Evolutionary conservation across 129 eudicot genomes (phyloP), one percentile per base, ranked within the genome.

Genomic region (Daucus carota): DNA sequence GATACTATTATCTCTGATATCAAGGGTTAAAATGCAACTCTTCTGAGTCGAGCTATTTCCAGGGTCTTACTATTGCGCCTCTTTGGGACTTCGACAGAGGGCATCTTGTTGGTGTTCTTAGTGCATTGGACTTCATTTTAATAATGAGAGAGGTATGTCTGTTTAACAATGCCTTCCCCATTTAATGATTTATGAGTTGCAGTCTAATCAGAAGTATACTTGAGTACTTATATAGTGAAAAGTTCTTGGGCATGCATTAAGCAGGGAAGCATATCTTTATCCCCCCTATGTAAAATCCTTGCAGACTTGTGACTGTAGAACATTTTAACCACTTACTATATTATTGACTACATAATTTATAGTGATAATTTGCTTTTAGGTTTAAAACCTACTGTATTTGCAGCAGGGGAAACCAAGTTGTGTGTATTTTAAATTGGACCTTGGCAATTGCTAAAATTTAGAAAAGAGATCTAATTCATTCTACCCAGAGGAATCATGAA

Each of bases 121-220:
- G 96, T 79, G 96, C 96, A 28, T 71, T 90, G 88, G 98, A 92
- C 88, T 92, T 92, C 84, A 90, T 92, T 70, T 83, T 92, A 79
- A 92, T 92, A 57, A 75, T 92, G 93, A 84, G 88, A 79, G 98
- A 92, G 96, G 98, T 90, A 90, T 44, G 87, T 60, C 62, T 57
- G 52, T 32, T 76, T 76, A 31, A 69, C 41, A 76, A 62, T 70
- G 75, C 72, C 72, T 47, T 71, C 18, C 17, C 32, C 18, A 3
- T 48, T 32, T 12, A 62, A 29, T 29, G 38, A 28, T 12, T 4
- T 8, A 28, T 63, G 9, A 68, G 31, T 70, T 45, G 40, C 67
- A 68, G 81, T 76, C 66, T 70, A 12, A 28, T 76, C 32, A 32
- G 28, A 72, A 34, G 65, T 18, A 40, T 71, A 3, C 12, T 6